These are phyloP conservation scores for bread wheat (Triticum aestivum) DNA, from an alignment of 176 grass and related monocot species.

Conservation along the genomic window IWGSC_CS_RefSeq_v2.1 NC_057803.1:117804254-117804753, in stretches of 20 bases:
- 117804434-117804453: not conserved
- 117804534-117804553: slow-evolving; percentile 14
- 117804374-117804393: not conserved
- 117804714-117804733: not conserved
- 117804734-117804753: not conserved
- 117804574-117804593: not conserved
- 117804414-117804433: not conserved
- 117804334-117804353: slow-evolving; percentile 6
- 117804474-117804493: slow-evolving; percentile 6
- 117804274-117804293: slow-evolving; percentile 12
- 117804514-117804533: slow-evolving; percentile 49
- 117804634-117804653: too few relatives aligned
- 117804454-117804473: slow-evolving; percentile 23
- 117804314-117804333: not conserved
- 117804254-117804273: not conserved
- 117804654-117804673: too few relatives aligned
- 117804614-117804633: too few relatives aligned
- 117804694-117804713: not conserved
- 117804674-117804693: too few relatives aligned
- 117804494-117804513: slow-evolving; percentile 41
- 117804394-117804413: not conserved
- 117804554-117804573: not conserved
- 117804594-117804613: not conserved
- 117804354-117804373: slow-evolving; percentile 34
- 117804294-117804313: slow-evolving; percentile 46